These are phyloP conservation scores for Colletotrichum salicis DNA, from an alignment of 2,329 filamentous ascomycete genomes.

Conservation along the genomic window DNA sequence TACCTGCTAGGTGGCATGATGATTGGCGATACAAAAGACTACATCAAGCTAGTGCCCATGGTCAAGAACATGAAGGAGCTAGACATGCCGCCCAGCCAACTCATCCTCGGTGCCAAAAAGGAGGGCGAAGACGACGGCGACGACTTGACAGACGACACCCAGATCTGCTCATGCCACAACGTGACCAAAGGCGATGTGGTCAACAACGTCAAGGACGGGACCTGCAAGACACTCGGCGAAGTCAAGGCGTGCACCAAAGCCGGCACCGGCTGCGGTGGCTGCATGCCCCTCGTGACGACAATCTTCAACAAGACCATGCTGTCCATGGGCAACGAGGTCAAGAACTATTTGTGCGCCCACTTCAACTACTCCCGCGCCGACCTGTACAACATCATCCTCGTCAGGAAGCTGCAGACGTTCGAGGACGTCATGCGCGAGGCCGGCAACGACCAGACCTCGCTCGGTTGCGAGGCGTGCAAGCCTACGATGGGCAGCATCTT, in stretches of 20 bases:
- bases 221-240: conserved; percentile 82
- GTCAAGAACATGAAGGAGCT: conserved; percentile 85
- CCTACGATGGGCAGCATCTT: conserved; percentile 84
- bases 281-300: conserved; percentile 86
- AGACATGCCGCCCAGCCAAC: conserved; percentile 80
- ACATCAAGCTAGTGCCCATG: conserved; percentile 87
- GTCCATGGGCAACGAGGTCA: conserved; percentile 86
- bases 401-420: conserved; percentile 80
- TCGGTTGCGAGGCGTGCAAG: conserved; percentile 89
- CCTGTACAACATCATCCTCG: conserved; percentile 88
- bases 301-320: conserved; percentile 93
- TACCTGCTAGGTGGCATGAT: conserved; percentile 96
- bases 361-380: conserved; percentile 87
- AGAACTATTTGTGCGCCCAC: conserved; percentile 86
- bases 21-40: conserved; percentile 93
- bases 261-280: conserved; percentile 89
- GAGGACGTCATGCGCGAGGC: conserved; percentile 80
- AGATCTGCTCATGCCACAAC: conserved; percentile 94
- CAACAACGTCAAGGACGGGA: conserved; percentile 77
- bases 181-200: conserved; percentile 86
- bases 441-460: conserved; percentile 76
- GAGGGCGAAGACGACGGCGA: conserved; percentile 79
- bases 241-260: conserved; percentile 93
- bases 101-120: conserved; percentile 83
- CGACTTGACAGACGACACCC: conserved; percentile 84